These are phyloP conservation scores for Rhinocladiella similis DNA, from an alignment of 2,329 filamentous ascomycete genomes.

Conservation along the genomic window DNA sequence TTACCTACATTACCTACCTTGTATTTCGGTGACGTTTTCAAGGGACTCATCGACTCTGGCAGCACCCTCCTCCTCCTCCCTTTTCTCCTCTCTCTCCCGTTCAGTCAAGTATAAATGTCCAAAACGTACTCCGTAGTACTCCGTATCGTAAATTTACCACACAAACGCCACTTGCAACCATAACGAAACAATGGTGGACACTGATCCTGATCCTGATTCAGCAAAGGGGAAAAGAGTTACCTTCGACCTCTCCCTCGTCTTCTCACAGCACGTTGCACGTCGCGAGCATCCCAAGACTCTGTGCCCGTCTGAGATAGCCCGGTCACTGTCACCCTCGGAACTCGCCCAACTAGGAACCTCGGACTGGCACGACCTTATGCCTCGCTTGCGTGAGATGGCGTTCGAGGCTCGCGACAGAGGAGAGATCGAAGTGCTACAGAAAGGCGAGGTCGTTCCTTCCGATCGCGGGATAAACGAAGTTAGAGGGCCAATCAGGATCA, in stretches of 20 bases:
- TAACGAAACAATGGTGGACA: no score
- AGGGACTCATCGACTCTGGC: no score
- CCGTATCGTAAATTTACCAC: no score
- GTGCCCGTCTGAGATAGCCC: conserved; percentile 54
- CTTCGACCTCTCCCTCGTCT: conserved; percentile 14
- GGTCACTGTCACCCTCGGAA: conserved; percentile 44
- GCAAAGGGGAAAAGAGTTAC: not conserved
- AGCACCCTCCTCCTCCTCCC: no score
- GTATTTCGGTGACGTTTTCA: no score
- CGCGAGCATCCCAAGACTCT: conserved; percentile 51
- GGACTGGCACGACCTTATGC: conserved; percentile 52
- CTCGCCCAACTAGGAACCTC: conserved; percentile 34
- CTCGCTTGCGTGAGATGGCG: conserved; percentile 41
- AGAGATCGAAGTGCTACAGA: conserved; percentile 51
- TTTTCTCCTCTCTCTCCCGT: no score
- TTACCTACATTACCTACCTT: no score
- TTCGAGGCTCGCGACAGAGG: conserved; percentile 44
- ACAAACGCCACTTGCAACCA: no score
- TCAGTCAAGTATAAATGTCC: no score
- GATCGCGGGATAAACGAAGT: conserved; percentile 39
- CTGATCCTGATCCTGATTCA: no score
- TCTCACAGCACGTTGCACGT: conserved; percentile 33
- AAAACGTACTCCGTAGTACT: no score
- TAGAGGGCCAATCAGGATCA: conserved; percentile 46
- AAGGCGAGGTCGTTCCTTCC: conserved; percentile 38